Base-by-base conservation (phyloP, 2,329 filamentous ascomycete species). In the Claviceps capensis region DNA sequence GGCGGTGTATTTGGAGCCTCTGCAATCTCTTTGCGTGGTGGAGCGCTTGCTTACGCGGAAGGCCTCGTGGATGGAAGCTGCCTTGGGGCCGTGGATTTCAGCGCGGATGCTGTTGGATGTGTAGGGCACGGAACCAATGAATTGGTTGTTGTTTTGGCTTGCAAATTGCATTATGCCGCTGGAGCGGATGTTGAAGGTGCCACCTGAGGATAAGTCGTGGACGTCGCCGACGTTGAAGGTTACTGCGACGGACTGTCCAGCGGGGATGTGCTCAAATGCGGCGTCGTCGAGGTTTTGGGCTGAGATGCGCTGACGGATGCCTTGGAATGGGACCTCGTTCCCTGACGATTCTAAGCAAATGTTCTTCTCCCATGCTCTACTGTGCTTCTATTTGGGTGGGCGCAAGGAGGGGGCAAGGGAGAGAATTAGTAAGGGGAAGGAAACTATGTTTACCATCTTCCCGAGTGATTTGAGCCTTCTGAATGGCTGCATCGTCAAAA, bases 101-200 rank as follows among this genome's bases (percentile, higher is more conserved):
- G 82, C 70, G 48, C 70, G 71, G 48, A 85, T 64, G n/a, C 71
- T 69, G 67, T 85, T 84, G 61, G 77, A 81, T 48, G 71, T 66
- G 67, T 76, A 85, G 14, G 72, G 62, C 1, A 83, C 62, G 44
- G 72, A 73, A 48, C 76, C 79, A 11, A 72, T 64, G 41, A 86
- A 70, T 41, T 73, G 67, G 48, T 71, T 79, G 26, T 70, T 72
- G 60, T 73, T 69, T 42, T 67, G 67, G 26, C 71, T 69, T 34
- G 80, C 77, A 51, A 74, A 75, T 11, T 78, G 75, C 46, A 85
- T 70, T 14, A 72, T 69, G 5, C 83, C 83, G 5, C 67, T 66
- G 7, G 79, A 72, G 51, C 73, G 69, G 49, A 86, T 65, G 52
- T 75, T 73, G 62, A 80, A 79, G 49, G 69, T 67, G 52, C 81